Conservation (phyloP, 805 yeast species). For the Candida caryicola region DNA sequence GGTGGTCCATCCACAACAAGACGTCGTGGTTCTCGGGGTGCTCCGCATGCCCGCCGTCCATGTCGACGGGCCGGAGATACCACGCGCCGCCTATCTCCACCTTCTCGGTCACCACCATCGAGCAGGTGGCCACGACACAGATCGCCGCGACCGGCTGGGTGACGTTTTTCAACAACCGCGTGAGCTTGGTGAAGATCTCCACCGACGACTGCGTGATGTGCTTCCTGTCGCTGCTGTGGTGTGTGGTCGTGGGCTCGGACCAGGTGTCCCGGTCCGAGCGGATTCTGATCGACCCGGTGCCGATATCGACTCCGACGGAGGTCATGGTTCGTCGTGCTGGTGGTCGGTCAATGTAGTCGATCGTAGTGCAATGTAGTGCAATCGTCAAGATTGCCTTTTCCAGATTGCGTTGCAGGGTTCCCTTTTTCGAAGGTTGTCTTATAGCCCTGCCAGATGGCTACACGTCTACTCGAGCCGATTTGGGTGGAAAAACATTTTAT, state of each 20-base stretch:
- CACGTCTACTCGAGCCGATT: not conserved
- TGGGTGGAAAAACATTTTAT: not conserved
- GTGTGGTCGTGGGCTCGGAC: conserved; percentile 17
- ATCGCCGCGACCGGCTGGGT: conserved; percentile 15
- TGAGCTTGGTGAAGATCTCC: conserved; percentile 36
- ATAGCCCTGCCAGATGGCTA: too few species aligned
- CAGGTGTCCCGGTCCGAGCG: conserved; percentile 19
- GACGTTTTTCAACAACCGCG: conserved; percentile 15
- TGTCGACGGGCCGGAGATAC: conserved; percentile 32
- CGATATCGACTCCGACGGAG: conserved; percentile 47
- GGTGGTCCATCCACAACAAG: conserved; percentile 60
- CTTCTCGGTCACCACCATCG: conserved; percentile 46
- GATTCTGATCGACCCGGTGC: conserved; percentile 49
- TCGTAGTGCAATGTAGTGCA: too few species aligned
- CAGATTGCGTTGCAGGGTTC: too few species aligned
- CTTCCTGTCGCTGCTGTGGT: conserved; percentile 12
- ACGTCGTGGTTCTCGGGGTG: conserved; percentile 33
- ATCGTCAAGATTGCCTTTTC: too few species aligned
- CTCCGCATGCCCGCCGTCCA: conserved; percentile 13
- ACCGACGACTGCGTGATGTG: conserved; percentile 39
- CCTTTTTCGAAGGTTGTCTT: too few species aligned
- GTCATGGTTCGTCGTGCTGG: too few species aligned
- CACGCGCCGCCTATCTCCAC: conserved; percentile 11
- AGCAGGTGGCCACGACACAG: conserved; percentile 57
- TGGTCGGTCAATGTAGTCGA: too few species aligned